Evolutionary conservation across 2,329 filamentous ascomycete genomes (phyloP).

Genomic region (Cercospora berteroae): DNA sequence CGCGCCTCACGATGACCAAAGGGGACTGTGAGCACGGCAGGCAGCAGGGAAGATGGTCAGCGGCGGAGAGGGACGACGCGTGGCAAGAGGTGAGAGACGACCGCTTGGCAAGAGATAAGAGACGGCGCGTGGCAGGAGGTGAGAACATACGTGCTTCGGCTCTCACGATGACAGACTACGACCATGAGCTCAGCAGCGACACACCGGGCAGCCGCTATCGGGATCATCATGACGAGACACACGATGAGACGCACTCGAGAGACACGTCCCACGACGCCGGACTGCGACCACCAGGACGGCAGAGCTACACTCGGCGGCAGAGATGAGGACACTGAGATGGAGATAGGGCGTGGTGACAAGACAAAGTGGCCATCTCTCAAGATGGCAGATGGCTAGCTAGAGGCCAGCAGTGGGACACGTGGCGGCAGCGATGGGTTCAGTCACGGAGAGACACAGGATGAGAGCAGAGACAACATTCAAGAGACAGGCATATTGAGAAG

Average conservation of each 20-base stretch:
- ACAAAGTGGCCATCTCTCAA: not conserved
- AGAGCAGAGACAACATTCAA: not conserved
- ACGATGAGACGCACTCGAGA: too few relatives aligned
- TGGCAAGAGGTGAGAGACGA: not conserved
- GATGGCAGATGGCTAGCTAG: not conserved
- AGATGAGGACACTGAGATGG: too few relatives aligned
- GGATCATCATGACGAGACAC: too few relatives aligned
- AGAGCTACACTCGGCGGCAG: too few relatives aligned
- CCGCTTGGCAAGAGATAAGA: too few relatives aligned
- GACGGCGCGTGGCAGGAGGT: not conserved
- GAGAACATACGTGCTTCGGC: not conserved
- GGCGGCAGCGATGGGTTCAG: not conserved
- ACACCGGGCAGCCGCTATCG: too few relatives aligned
- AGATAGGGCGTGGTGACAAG: too few relatives aligned
- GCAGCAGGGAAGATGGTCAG: not conserved
- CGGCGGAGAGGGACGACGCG: not conserved
- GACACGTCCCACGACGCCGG: too few relatives aligned
- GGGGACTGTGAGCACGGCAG: not conserved
- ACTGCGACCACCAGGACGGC: too few relatives aligned
- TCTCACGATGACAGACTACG: not conserved
- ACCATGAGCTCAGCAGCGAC: too few relatives aligned
- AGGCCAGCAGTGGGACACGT: not conserved
- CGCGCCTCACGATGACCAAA: not conserved
- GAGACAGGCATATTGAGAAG: not conserved
- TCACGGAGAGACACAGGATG: not conserved